Base-by-base conservation (phyloP, 257 asterid genomes). In the Solanum rostratum region DNA sequence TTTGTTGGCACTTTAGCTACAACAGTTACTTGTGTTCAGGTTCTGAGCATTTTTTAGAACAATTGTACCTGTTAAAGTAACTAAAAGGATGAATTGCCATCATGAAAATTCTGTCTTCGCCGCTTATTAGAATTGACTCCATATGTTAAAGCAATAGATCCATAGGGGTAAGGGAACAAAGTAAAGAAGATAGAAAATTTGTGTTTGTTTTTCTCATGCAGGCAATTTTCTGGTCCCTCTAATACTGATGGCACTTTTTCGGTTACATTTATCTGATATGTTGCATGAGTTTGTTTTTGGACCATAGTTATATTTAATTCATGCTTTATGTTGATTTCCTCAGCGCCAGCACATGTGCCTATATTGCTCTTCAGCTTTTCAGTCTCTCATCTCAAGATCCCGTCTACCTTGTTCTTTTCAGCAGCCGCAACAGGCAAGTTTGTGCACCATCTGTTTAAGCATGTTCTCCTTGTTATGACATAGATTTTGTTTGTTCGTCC, bases 321-420 rank as follows among this genome's bases (percentile, higher is more conserved):
- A 29, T 70, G 20, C 16, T 68, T 69, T 43, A 69, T 49, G 11
- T 63, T 20, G 73, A 79, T 84, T 89, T 94, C 43, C 46, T 82
- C 97, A 95, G 99, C 89, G 45, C 88, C 78, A 84, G 79, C 84
- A 89, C 93, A 57, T 93, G 97, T 33, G 89, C 86, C 83, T 95
- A 95, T 89, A 88, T 94, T 19, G 96, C 88, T 71, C 82, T 92
- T 81, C 96, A 93, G 68, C 94, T 94, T 68, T 90, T 89, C 90
- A 88, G 57, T 54, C 93, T 92, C 88, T 85, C 92, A 20, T 49
- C 96, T 82, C 86, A 88, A 84, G 98, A 93, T 87, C 97, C 96
- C 30, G 70, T 85, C 13, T 88, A 41, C 90, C 89, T 89, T 41
- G 60, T 94, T 87, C 92, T 94, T 83, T 95, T 94, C 91, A 90